Evolutionary conservation across 495 filamentous ascomycete genomes (phyloP), one percentile per base, ranked within the genome.

Genomic region (Emericellopsis terricola): DNA sequence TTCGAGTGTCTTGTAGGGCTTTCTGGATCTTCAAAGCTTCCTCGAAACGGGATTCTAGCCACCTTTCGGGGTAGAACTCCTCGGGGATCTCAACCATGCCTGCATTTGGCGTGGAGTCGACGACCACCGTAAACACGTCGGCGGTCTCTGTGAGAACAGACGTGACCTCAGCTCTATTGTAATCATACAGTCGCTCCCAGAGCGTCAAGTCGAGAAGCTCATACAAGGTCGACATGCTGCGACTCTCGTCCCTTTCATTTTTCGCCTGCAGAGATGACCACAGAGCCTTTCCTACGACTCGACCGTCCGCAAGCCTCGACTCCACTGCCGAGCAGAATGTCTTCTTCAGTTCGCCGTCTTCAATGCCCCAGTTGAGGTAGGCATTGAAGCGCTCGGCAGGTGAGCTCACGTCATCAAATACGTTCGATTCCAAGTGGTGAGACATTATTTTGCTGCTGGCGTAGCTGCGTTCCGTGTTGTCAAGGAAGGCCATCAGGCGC

Each of bases 401-500:
- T 7, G 29, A 26, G 8, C 28, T 34, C 13, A 23, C 27, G 21
- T 30, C 26, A 24, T 20, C 15, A 28, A 40, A 13, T 10, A 38
- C 27, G 19, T 52, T 39, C 1, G 49, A 32, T 6, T 6, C 23
- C n/a, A n/a, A n/a, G n/a, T n/a, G n/a, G 23, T 26, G 23, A 6
- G 23, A 26, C 11, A 58, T 41, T 15, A 39, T 36, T 42, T 86
- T 81, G 11, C 64, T 64, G 36, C 78, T 81, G 5, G 79, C 86
- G 51, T 91, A 94, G n/a, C 75, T 69, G 28, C 86, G 73, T 4
- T 76, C 64, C 9, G 85, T 82, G 14, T 50, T 55, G 40, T 91
- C 81, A 20, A 93, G 60, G 44, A 94, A 92, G 15, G 83, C 84
- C 55, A 93, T 70, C n/a, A 94, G 45, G 16, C 86, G 73, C 47